Percentiles rank a stretch among this genome's conserved stretches.
Evolutionary conservation across 169 alveolate genomes (phyloP).

Genomic region (Cytauxzoon felis): DNA sequence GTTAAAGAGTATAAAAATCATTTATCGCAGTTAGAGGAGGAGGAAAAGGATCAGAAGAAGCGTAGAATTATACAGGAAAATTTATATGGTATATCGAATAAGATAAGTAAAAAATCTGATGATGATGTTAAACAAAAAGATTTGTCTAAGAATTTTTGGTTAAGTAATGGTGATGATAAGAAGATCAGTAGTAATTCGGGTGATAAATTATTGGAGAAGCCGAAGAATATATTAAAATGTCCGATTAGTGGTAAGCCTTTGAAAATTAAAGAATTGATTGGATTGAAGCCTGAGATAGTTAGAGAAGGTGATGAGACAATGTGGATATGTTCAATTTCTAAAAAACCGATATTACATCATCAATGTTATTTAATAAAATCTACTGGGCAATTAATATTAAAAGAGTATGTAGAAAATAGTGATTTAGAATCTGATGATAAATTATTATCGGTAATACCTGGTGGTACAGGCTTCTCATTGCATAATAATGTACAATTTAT

Average conservation of each 20-base stretch:
- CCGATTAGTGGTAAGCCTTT: slow-evolving; percentile 77
- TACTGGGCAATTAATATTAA: slow-evolving; percentile 68
- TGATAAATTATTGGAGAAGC: slow-evolving; percentile 15
- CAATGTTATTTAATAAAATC: slow-evolving; percentile 55
- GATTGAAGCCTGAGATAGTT: slow-evolving; percentile 69
- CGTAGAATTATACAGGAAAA: slow-evolving; percentile 32
- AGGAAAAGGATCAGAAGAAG: slow-evolving; percentile 38
- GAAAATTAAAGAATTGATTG: slow-evolving; percentile 71
- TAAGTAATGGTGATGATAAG: neutral
- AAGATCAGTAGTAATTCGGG: slow-evolving; percentile 1
- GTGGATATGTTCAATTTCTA: slow-evolving; percentile 75
- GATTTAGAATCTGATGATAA: slow-evolving; percentile 8
- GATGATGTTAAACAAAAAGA: slow-evolving; percentile 5
- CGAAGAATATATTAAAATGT: slow-evolving; percentile 60
- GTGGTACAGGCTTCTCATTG: slow-evolving; percentile 68
- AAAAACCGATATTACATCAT: slow-evolving; percentile 69
- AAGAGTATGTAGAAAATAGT: slow-evolving; percentile 31
- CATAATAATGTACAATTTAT: slow-evolving; percentile 65
- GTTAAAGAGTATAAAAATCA: slow-evolving; percentile 20
- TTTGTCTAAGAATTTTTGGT: slow-evolving; percentile 4
- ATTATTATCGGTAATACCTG: slow-evolving; percentile 48
- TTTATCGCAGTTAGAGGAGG: slow-evolving; percentile 34
- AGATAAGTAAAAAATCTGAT: slow-evolving; percentile 6
- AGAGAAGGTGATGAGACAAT: slow-evolving; percentile 28
- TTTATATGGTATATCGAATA: slow-evolving; percentile 34